A percentile compares a stretch with the other conserved stretches of the same genome.
phyloP scores from a whole-genome alignment of 768 basidiomycete genomes.

The Phaeotremella fagi region DNA sequence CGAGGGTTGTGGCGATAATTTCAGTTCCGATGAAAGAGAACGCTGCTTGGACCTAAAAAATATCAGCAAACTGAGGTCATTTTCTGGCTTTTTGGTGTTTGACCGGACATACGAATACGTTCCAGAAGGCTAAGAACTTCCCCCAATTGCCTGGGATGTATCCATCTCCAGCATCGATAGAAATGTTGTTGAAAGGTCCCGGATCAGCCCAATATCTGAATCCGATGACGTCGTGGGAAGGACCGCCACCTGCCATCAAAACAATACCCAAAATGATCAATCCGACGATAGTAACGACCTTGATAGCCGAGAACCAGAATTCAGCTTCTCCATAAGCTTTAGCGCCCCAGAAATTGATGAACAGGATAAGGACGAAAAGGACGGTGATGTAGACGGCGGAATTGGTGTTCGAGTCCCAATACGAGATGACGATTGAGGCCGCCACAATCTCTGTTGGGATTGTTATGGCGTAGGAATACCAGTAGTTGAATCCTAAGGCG shows the following conservation, averaged over 20 bases:
- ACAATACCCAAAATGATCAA: slow-evolving; percentile 47
- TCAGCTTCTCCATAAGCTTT: slow-evolving; percentile 55
- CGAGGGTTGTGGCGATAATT: slow-evolving; percentile 39
- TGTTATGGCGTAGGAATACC: slow-evolving; percentile 47
- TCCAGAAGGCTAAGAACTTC: slow-evolving; percentile 37
- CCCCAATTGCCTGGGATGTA: slow-evolving; percentile 24
- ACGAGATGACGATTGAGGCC: slow-evolving; percentile 41
- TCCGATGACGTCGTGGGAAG: slow-evolving; percentile 43
- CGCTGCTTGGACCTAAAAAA: slow-evolving; percentile 48
- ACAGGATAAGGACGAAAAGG: slow-evolving; percentile 39
- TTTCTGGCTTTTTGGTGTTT: too few relatives aligned
- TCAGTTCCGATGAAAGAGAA: slow-evolving; percentile 40
- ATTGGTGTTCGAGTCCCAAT: slow-evolving; percentile 37
- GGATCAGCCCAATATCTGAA: slow-evolving; percentile 46
- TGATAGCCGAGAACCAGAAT: slow-evolving; percentile 55
- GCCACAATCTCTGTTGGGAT: slow-evolving; percentile 42
- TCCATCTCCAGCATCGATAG: slow-evolving; percentile 31
- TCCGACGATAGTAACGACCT: slow-evolving; percentile 53
- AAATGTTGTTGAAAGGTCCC: slow-evolving; percentile 38
- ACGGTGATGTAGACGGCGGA: slow-evolving; percentile 50
- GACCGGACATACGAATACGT: too few relatives aligned
- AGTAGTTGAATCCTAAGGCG: slow-evolving; percentile 43
- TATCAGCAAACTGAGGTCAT: too few relatives aligned
- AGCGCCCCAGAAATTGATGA: slow-evolving; percentile 51
- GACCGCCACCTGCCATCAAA: slow-evolving; percentile 46